Evolutionary conservation across 164 flowering plant genomes (phyloP).

Genomic region (Tetracentron sinense): DNA sequence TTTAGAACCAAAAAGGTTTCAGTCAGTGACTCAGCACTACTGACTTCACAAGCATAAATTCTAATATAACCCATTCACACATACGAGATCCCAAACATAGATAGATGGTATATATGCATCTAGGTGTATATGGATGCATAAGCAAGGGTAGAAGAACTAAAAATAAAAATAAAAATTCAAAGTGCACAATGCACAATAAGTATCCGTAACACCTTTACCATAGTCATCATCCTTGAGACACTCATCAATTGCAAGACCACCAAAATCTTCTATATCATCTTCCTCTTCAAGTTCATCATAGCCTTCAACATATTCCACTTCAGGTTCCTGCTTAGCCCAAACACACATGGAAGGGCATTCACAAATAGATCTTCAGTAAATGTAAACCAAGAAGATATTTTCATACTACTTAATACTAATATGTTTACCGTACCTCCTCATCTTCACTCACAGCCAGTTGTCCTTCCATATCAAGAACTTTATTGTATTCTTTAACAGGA

Average conservation of each 20-base stretch:
- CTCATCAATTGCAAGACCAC: slow-evolving; percentile 31
- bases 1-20: too few relatives aligned
- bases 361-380: not conserved
- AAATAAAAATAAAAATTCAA: too few relatives aligned
- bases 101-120: too few relatives aligned
- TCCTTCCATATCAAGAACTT: slow-evolving; percentile 45
- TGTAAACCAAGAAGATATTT: not conserved
- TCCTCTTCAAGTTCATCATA: slow-evolving; percentile 82
- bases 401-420: not conserved
- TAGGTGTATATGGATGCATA: not conserved
- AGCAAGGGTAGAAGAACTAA: too few relatives aligned
- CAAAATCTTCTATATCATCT: slow-evolving; percentile 94
- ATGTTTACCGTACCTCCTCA: slow-evolving; percentile 26
- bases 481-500: slow-evolving; percentile 39
- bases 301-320: slow-evolving; percentile 78
- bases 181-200: too few relatives aligned
- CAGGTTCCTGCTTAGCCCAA: slow-evolving; percentile 47
- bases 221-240: slow-evolving; percentile 26
- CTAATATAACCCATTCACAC: too few relatives aligned
- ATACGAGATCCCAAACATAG: too few relatives aligned
- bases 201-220: slow-evolving; percentile 19
- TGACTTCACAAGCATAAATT: too few relatives aligned
- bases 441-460: slow-evolving; percentile 29
- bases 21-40: too few relatives aligned
- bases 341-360: not conserved